A percentile compares a stretch with the other conserved stretches of the same genome.
Evolutionary conservation across 495 filamentous ascomycete genomes (phyloP).

Genomic region (Cercophora scortea): DNA sequence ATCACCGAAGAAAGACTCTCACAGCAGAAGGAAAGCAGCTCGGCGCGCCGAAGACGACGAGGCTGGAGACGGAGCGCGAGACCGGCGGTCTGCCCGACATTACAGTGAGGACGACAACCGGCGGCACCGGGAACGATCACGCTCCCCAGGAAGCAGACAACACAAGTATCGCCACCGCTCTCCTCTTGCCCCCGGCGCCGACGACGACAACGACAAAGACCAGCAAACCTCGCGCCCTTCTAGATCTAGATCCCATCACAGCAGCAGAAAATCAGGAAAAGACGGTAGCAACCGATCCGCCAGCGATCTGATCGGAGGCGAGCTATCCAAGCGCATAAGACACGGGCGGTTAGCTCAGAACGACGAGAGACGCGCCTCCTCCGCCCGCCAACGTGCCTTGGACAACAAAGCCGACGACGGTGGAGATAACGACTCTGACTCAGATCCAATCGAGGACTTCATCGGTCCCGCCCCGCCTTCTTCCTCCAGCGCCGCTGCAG

Average conservation of each 20-base stretch:
- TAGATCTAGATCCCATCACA: not conserved
- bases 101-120: constrained; percentile 5
- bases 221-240: not conserved
- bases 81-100: constrained; percentile 1
- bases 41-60: not conserved
- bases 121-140: constrained; percentile 11
- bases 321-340: constrained; percentile 8
- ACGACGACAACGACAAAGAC: constrained; percentile 5
- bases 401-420: not conserved
- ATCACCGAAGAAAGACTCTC: not conserved
- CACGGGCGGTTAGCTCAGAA: constrained; percentile 14
- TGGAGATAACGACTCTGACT: constrained; percentile 42
- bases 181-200: constrained; percentile 9
- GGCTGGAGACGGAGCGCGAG: not conserved
- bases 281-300: not conserved
- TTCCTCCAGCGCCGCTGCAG: constrained; percentile 28
- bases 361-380: not conserved
- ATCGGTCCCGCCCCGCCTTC: constrained; percentile 70
- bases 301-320: constrained; percentile 2
- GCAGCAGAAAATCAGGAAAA: constrained; percentile 7
- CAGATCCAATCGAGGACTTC: constrained; percentile 70
- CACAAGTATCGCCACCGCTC: not conserved
- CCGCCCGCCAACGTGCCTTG: not conserved
- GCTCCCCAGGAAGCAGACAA: constrained; percentile 9
- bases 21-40: not conserved